Conservation (phyloP, 768 basidiomycete species). For the Clathrus columnatus region DNA sequence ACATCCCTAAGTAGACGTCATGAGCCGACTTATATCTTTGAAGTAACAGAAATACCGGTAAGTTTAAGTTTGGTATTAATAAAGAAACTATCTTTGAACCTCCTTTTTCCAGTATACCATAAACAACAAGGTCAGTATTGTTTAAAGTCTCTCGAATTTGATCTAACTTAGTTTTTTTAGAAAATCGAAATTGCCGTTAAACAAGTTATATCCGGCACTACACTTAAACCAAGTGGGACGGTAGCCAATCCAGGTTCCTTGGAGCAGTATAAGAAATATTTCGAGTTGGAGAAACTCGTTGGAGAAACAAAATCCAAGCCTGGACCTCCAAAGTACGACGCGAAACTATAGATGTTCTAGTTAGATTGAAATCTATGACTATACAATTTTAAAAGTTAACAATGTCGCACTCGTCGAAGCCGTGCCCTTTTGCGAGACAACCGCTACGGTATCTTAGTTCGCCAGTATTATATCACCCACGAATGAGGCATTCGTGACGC, state of each 20-base stretch:
- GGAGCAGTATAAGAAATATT: constrained; percentile 54
- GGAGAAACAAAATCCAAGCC: no score
- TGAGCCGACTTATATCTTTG: constrained; percentile 63
- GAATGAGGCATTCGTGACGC: no score
- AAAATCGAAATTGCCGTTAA: constrained; percentile 76
- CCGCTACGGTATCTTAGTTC: no score
- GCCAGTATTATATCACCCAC: no score
- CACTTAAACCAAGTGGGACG: constrained; percentile 60
- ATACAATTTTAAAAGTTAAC: no score
- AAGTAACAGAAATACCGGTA: constrained; percentile 60
- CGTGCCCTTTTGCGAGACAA: no score
- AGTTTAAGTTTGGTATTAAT: no score
- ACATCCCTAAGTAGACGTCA: constrained; percentile 59
- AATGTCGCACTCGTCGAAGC: no score
- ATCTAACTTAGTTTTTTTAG: constrained; percentile 15
- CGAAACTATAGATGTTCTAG: no score
- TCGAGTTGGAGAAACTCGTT: constrained; percentile 40
- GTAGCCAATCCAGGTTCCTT: constrained; percentile 66
- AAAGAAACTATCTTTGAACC: not conserved
- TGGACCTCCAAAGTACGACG: no score
- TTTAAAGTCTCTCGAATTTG: no score
- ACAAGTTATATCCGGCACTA: constrained; percentile 62
- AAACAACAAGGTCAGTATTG: constrained; percentile 51
- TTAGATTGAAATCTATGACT: no score
- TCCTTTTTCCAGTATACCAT: constrained; percentile 49